Base-by-base conservation (phyloP, 106 monocot species). In the Dioscorea dumetorum region DNA sequence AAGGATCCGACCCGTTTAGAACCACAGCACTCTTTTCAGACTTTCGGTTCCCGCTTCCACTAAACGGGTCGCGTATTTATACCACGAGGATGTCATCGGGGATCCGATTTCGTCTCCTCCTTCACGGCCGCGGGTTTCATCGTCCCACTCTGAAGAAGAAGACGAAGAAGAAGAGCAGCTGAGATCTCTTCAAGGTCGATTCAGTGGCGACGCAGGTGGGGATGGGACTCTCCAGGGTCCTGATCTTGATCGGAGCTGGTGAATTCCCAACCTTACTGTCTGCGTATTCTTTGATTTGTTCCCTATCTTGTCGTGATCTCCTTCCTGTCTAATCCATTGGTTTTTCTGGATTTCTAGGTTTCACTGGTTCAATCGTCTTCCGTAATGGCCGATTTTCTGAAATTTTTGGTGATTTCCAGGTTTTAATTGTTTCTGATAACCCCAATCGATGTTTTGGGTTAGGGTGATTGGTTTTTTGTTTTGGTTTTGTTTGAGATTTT, bases 351-450 rank as follows among this genome's bases (percentile, higher is more conserved):
- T 64, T 49, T 62, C 3, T 59, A 87, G 87, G 87, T 1, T 74
- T 71, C 49, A 77, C 83, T 18, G 85, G 85, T 19, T 76, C 85
- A 33, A 64, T 89, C 54, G 5, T 93, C 69, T 31, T 93, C 20
- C 80, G 79, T 17, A 89, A 93, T 20, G 86, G 86, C 41, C 80
- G 81, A n/a, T n/a, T n/a, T n/a, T n/a, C n/a, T 18, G 89, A 86
- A 57, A 66, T 93, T 16, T 51, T 89, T 5, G 81, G 65, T n/a
- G 89, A 93, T 33, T 74, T 93, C 35, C 88, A 89, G 88, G 93
- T 89, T 21, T 32, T 60, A 35, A 12, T 60, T 49, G 61, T 58
- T 34, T 28, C 28, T 28, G 28, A 28, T 28, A 28, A 28, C 3
- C 3, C 28, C 28, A 28, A 28, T 28, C 22, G 28, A 28, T 28